Evolutionary conservation across 129 eudicot species (phyloP).

Genomic region (Deinandra increscens): DNA sequence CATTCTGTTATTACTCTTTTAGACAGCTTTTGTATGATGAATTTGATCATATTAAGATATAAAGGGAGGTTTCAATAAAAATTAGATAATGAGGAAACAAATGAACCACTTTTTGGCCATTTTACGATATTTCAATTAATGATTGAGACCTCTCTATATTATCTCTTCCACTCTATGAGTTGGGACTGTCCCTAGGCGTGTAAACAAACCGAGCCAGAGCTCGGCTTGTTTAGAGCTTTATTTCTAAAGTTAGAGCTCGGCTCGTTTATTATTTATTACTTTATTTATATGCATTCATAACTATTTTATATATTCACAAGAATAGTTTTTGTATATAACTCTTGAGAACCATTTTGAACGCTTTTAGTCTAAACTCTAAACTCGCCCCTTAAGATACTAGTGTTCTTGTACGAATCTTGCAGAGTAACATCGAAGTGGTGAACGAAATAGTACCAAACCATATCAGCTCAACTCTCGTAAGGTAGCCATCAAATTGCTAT

Average conservation of each 20-base stretch:
- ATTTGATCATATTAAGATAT: background rate
- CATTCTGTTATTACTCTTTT: background rate
- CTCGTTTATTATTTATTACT: too few relatives aligned
- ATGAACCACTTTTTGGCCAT: background rate
- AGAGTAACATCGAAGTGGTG: slow-evolving; percentile 74
- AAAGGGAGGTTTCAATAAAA: background rate
- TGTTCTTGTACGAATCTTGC: slow-evolving; percentile 16
- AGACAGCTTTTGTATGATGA: background rate
- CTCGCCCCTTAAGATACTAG: background rate
- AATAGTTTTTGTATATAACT: background rate
- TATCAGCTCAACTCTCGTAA: slow-evolving; percentile 78
- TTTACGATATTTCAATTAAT: background rate
- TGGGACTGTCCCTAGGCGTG: too few relatives aligned
- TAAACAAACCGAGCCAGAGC: too few relatives aligned
- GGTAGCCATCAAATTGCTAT: slow-evolving; percentile 38
- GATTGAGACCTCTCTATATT: background rate
- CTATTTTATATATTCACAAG: too few relatives aligned
- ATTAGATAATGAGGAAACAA: background rate
- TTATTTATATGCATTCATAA: too few relatives aligned
- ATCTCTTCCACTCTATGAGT: too few relatives aligned
- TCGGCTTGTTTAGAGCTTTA: too few relatives aligned
- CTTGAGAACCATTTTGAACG: background rate
- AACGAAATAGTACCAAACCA: slow-evolving; percentile 82
- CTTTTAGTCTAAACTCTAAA: background rate
- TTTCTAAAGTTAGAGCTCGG: too few relatives aligned